Evolutionary conservation across 257 asterid genomes (phyloP).

Genomic region (Lavandula angustifolia): DNA sequence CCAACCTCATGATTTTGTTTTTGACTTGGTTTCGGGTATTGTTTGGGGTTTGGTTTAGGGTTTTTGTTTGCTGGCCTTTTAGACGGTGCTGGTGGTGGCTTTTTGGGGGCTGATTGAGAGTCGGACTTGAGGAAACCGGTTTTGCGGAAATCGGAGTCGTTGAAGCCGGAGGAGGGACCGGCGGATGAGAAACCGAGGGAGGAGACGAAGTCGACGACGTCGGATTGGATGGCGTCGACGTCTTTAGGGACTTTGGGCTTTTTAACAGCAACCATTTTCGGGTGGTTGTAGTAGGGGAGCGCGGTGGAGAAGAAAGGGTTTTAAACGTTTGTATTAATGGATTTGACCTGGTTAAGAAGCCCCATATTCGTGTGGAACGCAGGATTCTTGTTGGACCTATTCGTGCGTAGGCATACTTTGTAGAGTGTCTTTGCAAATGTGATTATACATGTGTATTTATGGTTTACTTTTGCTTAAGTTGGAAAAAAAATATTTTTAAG

Average conservation of each 20-base stretch:
- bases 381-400: no score
- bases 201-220: conserved; percentile 82
- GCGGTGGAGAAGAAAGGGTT: conserved; percentile 30
- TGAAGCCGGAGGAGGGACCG: conserved; percentile 64
- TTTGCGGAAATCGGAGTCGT: conserved; percentile 86
- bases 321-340: neutral
- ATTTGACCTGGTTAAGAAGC: no score
- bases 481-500: no score
- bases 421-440: no score
- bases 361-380: no score
- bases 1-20: conserved; percentile 22
- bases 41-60: conserved; percentile 20
- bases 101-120: conserved; percentile 16
- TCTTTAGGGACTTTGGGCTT: conserved; percentile 40
- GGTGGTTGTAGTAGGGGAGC: neutral
- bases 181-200: conserved; percentile 71
- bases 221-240: conserved; percentile 51
- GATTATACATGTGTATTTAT: no score
- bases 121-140: conserved; percentile 49
- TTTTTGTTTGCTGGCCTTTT: conserved; percentile 13
- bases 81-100: neutral
- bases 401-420: no score
- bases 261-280: conserved; percentile 46
- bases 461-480: no score
- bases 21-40: conserved; percentile 29